phyloP scores from a whole-genome alignment of 1,284 basidiomycete genomes.

The Calocybe gambosa region DNA sequence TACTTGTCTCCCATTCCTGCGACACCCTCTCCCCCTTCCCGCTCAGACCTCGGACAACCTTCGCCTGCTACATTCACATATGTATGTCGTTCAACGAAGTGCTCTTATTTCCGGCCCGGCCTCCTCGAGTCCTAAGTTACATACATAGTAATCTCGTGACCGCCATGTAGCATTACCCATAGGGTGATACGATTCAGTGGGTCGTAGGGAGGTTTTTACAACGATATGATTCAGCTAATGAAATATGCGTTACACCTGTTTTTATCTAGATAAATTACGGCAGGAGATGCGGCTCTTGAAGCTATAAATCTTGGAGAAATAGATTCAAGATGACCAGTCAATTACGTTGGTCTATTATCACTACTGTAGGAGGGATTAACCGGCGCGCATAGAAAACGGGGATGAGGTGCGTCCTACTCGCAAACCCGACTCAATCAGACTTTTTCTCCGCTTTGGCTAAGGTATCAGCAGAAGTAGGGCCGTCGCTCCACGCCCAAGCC shows the following conservation, averaged over 20 bases:
- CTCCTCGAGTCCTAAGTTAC: background rate
- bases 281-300: no score
- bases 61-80: no score
- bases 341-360: background rate
- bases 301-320: no score
- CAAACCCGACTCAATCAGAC: conserved; percentile 8
- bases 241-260: background rate
- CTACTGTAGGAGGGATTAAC: background rate
- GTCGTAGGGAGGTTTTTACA: background rate
- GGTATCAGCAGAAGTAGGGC: conserved; percentile 22
- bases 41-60: background rate
- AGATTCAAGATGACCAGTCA: no score
- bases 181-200: background rate
- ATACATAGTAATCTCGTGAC: conserved; percentile 1
- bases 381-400: background rate
- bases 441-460: conserved; percentile 15
- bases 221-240: background rate
- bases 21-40: background rate
- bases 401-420: background rate
- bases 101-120: background rate
- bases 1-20: background rate
- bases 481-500: conserved; percentile 63
- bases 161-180: background rate
- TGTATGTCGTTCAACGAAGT: background rate
- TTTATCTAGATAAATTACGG: background rate